Evolutionary conservation across 805 yeast species (phyloP).

Genomic region (Komagataella kurtzmanii): DNA sequence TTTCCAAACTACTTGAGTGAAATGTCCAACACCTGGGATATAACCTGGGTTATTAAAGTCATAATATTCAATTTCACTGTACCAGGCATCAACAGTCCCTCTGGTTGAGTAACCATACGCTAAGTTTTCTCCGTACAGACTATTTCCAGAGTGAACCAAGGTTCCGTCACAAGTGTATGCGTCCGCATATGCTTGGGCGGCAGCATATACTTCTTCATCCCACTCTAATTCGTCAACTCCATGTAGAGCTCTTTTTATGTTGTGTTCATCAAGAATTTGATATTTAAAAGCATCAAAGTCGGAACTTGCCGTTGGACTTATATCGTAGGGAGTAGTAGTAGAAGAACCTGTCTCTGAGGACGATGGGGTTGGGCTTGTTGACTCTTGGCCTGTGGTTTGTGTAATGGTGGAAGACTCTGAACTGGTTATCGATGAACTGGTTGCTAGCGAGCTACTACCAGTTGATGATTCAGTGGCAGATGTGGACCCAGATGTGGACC

Average conservation of each 20-base stretch:
- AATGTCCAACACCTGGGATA: conserved; percentile 48
- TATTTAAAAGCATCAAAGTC: conserved; percentile 10
- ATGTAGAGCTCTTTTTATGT: conserved; percentile 43
- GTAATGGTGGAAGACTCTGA: not conserved
- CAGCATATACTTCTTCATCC: conserved; percentile 35
- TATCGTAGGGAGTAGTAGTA: conserved; percentile 7
- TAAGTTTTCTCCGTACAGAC: conserved; percentile 69
- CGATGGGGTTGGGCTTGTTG: conserved; percentile 7
- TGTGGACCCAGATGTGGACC: not conserved
- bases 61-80: conserved; percentile 46
- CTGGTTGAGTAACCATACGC: conserved; percentile 52
- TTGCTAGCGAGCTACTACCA: no score
- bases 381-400: not conserved
- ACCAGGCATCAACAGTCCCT: conserved; percentile 60
- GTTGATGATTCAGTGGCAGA: no score
- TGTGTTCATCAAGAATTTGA: conserved; percentile 46
- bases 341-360: conserved; percentile 6
- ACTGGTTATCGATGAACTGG: not conserved
- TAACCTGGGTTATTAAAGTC: conserved; percentile 38
- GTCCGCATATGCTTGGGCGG: conserved; percentile 49
- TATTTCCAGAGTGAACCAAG: conserved; percentile 39
- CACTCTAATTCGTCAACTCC: conserved; percentile 38
- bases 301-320: conserved; percentile 8
- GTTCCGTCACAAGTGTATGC: conserved; percentile 43
- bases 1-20: conserved; percentile 70